These are phyloP conservation scores for Cucurbita moschata DNA, from an alignment of 306 rosid genomes.

Conservation along the genomic window DNA sequence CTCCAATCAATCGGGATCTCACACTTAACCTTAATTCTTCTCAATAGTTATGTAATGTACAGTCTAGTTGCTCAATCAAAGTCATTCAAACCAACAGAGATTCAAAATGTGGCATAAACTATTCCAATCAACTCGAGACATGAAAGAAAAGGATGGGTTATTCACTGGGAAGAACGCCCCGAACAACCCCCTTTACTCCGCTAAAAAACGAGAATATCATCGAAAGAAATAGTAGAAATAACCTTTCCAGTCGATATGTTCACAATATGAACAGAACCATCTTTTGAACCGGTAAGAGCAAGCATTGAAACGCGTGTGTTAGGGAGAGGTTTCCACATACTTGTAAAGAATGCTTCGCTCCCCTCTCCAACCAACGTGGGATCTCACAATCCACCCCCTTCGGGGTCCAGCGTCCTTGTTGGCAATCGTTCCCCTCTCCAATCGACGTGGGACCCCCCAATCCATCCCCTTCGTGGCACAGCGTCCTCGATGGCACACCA, in stretches of 20 bases:
- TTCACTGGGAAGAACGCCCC: background rate
- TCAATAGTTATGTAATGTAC: background rate
- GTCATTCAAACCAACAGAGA: background rate
- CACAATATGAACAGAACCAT: conserved; percentile 67
- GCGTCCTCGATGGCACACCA: no score
- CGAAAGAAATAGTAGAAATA: conserved; percentile 5
- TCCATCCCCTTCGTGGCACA: no score
- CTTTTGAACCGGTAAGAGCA: conserved; percentile 71
- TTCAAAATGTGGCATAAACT: background rate
- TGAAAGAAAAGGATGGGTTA: background rate
- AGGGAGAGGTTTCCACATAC: no score
- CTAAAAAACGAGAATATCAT: background rate
- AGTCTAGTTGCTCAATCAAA: background rate
- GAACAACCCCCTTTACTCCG: background rate
- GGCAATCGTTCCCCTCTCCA: no score
- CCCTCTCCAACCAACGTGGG: no score
- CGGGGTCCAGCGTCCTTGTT: no score
- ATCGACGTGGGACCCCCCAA: no score
- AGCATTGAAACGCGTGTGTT: conserved; percentile 20
- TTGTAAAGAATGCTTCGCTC: no score
- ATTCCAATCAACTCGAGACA: background rate
- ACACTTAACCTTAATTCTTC: background rate
- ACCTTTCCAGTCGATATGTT: conserved; percentile 72
- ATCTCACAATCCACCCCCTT: no score
- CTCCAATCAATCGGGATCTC: no score